These are phyloP conservation scores for Penicillium lividum DNA, from an alignment of 495 filamentous ascomycete species.

Conservation along the genomic window DNA sequence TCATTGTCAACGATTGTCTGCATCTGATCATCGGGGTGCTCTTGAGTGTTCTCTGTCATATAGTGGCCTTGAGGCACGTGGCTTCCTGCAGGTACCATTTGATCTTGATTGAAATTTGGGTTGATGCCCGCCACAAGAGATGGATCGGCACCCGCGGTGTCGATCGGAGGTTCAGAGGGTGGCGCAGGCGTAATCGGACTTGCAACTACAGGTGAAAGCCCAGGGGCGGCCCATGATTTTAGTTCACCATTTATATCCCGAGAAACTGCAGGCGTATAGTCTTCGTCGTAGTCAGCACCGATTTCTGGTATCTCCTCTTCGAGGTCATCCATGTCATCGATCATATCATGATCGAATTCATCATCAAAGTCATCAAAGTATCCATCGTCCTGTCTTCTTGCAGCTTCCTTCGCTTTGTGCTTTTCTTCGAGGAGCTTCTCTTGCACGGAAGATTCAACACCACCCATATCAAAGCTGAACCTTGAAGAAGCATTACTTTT, in stretches of 20 bases:
- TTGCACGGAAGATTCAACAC: constrained; percentile 73
- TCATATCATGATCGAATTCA: constrained; percentile 65
- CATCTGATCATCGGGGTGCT: not conserved
- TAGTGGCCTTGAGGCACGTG: not conserved
- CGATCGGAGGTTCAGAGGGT: constrained; percentile 12
- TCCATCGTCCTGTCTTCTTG: constrained; percentile 45
- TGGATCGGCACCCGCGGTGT: not conserved
- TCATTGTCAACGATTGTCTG: constrained; percentile 42
- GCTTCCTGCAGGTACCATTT: not conserved
- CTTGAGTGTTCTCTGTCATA: not conserved
- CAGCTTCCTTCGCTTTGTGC: constrained; percentile 68
- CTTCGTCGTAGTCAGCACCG: constrained; percentile 60
- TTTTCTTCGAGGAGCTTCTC: constrained; percentile 85
- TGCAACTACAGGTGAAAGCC: constrained; percentile 39
- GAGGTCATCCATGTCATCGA: constrained; percentile 70
- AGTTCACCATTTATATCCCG: constrained; percentile 29
- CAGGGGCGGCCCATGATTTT: constrained; percentile 41
- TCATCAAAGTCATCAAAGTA: constrained; percentile 55
- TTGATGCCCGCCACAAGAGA: not conserved
- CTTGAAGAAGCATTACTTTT: constrained; percentile 78
- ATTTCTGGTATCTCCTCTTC: constrained; percentile 78
- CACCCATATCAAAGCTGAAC: constrained; percentile 87
- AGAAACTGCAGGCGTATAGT: constrained; percentile 25
- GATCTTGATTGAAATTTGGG: not conserved
- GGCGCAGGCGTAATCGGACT: constrained; percentile 34